Percentiles rank a stretch among this genome's conserved stretches.
Conservation (phyloP, 352 stramenopile genomes). For the Poterioochromonas sp. region DNA sequence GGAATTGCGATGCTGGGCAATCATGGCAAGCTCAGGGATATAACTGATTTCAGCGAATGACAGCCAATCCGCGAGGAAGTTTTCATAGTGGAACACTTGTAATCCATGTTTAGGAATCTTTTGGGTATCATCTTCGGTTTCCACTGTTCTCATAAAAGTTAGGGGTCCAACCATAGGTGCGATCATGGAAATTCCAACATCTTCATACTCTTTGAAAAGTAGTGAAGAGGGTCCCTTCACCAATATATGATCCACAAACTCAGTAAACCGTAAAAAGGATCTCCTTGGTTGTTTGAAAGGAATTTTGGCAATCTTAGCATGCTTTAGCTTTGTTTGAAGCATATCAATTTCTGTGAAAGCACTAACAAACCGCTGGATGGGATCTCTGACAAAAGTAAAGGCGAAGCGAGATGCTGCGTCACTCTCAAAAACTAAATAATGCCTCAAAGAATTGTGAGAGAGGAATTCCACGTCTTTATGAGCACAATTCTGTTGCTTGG, state of each 20-base stretch:
- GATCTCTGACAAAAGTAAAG: constrained; percentile 4
- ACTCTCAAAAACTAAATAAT: not conserved
- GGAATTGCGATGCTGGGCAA: too few species aligned
- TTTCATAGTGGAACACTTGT: too few species aligned
- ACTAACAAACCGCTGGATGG: not conserved
- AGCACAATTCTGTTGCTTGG: not conserved
- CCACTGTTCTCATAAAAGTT: not conserved
- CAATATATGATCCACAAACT: not conserved
- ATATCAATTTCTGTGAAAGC: not conserved
- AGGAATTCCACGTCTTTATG: not conserved
- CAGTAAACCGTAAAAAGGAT: not conserved
- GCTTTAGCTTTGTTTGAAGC: not conserved
- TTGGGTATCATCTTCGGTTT: too few species aligned
- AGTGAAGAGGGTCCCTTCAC: too few species aligned
- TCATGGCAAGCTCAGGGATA: too few species aligned
- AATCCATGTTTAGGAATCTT: too few species aligned
- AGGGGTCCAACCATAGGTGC: not conserved
- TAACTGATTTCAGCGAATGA: too few species aligned
- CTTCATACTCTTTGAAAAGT: not conserved
- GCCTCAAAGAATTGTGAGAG: not conserved
- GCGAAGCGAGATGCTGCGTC: not conserved
- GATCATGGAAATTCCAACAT: not conserved
- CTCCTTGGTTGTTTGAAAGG: too few species aligned
- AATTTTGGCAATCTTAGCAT: too few species aligned
- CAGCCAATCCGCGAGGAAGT: too few species aligned